phyloP scores from a whole-genome alignment of 495 filamentous ascomycete genomes.

The Stereocaulon alpinum region DNA sequence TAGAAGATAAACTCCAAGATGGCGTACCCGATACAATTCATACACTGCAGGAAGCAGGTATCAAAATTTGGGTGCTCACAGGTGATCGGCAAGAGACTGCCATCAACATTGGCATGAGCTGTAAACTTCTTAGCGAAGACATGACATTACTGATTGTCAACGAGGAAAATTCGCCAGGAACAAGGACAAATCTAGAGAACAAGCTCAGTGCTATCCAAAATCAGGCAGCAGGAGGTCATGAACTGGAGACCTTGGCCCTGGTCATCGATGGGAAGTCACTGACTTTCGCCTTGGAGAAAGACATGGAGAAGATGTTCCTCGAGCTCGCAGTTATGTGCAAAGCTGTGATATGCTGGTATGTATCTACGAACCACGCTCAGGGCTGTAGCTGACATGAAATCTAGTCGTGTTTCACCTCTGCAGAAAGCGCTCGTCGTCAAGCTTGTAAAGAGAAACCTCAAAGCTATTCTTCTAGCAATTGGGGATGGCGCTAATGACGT shows the following conservation, averaged over 20 bases:
- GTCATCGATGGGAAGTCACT: conserved; percentile 94
- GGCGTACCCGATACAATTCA: conserved; percentile 98
- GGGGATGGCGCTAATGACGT: conserved; percentile 98
- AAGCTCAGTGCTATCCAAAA: conserved; percentile 79
- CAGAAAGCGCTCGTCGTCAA: conserved; percentile 98
- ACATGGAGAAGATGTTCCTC: conserved; percentile 86
- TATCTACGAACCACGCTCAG: not conserved
- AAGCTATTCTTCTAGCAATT: conserved; percentile 86
- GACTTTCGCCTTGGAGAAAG: conserved; percentile 87
- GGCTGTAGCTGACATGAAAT: conserved; percentile 14
- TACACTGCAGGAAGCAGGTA: conserved; percentile 90
- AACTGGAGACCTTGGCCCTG: conserved; percentile 83
- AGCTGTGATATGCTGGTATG: conserved; percentile 90
- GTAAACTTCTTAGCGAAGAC: conserved; percentile 95
- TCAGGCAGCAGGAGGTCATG: conserved; percentile 60
- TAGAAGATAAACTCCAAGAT: conserved; percentile 94
- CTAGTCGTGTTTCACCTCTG: conserved; percentile 87
- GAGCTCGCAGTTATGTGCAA: conserved; percentile 95
- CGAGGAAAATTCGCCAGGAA: conserved; percentile 66
- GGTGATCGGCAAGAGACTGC: conserved; percentile 98
- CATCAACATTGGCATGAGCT: conserved; percentile 99
- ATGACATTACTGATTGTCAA: conserved; percentile 98
- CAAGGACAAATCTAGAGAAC: conserved; percentile 77
- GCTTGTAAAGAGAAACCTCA: conserved; percentile 91
- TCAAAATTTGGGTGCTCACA: conserved; percentile 98